Conservation (phyloP, 768 basidiomycete species). For the Boletus pseudopeckii region DNA sequence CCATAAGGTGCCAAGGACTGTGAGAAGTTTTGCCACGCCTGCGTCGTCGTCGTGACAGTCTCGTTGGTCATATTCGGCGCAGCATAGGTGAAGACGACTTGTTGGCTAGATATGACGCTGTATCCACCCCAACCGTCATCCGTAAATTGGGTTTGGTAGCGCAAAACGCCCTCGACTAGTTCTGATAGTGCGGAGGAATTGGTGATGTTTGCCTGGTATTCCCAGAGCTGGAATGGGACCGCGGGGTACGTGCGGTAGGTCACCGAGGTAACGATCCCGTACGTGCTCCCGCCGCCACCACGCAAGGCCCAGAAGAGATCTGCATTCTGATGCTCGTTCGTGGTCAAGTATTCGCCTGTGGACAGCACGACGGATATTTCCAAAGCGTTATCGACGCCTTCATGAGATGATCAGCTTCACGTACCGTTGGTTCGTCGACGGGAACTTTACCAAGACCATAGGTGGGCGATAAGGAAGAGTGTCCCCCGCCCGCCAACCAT, state of each 20-base stretch:
- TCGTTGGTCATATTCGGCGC: conserved; percentile 35
- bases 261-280: conserved; percentile 43
- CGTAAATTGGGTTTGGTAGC: conserved; percentile 33
- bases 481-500: conserved; percentile 47
- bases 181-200: conserved; percentile 25
- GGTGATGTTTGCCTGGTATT: conserved; percentile 31
- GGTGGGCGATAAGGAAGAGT: conserved; percentile 37
- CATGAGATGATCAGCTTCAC: not conserved
- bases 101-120: not conserved
- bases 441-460: conserved; percentile 39
- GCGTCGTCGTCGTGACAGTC: conserved; percentile 32
- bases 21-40: conserved; percentile 30
- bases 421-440: not conserved
- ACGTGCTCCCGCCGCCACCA: conserved; percentile 49
- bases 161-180: conserved; percentile 35
- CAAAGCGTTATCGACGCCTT: conserved; percentile 47
- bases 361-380: conserved; percentile 45
- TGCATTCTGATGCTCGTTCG: conserved; percentile 38
- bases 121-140: conserved; percentile 48
- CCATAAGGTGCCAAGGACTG: not conserved
- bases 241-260: conserved; percentile 43
- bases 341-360: conserved; percentile 37
- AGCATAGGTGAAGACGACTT: conserved; percentile 2
- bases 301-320: conserved; percentile 55
- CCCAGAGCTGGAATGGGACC: conserved; percentile 30